Evolutionary conservation across 2,329 filamentous ascomycete genomes (phyloP), one percentile per base, ranked within the genome.

Genomic region (Paraconiothyrium brasiliense): DNA sequence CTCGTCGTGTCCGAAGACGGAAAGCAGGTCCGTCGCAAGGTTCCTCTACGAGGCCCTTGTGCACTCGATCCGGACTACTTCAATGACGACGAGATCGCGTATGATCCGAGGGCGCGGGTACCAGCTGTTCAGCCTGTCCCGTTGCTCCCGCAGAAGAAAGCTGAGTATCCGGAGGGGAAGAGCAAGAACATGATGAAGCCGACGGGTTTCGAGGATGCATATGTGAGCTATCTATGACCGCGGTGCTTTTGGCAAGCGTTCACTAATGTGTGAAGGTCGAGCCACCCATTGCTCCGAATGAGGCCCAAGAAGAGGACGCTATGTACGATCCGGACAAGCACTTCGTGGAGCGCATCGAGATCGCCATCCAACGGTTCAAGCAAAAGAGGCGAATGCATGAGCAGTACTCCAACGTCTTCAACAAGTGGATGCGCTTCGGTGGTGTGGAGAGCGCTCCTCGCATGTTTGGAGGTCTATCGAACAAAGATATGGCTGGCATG

Each of bases 281-380:
- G 76, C 85, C 89, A 0, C 93, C 93, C 0, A 80, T 96, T 63
- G 94, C 90, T 0, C 88, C 90, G 0, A 84, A 83, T 0, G 89
- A 97, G 72, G 84, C 87, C 52, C 79, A 84, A 3, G 84, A 90
- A 54, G 92, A 97, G 71, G 80, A 84, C 22, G 82, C 85, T 13
- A 80, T 95, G 27, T 99, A 97, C 73, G 76, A 87, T 66, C 75
- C 80, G 83, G 77, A 79, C 13, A 76, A 78, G 50, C 57, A 71
- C 1, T 81, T 83, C 58, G 67, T 74, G 32, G 91, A 90, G 59
- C 92, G 95, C 50, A 92, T 98, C 44, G 90, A 97, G 73, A 86
- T 89, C 30, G 95, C 92, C 50, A 91, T 98, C 58, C 89, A 93
- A 67, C 90, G 93, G 14, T 99, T 90, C 80, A 88, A 91, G 64